A percentile compares a stretch with the other conserved stretches of the same genome.
These are phyloP conservation scores for Fusarium ambrosium DNA, from an alignment of 2,329 filamentous ascomycete species.

Conservation along the genomic window DNA sequence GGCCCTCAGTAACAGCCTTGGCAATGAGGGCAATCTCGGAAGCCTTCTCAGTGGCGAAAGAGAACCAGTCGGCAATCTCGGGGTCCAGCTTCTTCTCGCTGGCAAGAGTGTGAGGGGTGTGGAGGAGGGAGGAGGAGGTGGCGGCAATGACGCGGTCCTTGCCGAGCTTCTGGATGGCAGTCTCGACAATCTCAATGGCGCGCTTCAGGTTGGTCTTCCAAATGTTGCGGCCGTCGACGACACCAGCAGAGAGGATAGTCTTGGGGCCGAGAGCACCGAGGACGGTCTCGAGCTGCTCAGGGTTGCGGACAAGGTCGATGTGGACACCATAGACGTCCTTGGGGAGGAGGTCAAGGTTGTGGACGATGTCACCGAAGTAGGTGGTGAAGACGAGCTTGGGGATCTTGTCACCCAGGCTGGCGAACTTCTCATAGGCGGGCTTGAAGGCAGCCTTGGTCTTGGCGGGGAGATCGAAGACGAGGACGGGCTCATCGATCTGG, in stretches of 20 bases:
- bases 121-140: slow-evolving; percentile 96
- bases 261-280: slow-evolving; percentile 85
- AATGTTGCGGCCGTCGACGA: slow-evolving; percentile 99
- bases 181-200: slow-evolving; percentile 91
- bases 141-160: slow-evolving; percentile 98
- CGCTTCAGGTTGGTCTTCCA: slow-evolving; percentile 99
- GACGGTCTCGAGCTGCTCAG: slow-evolving; percentile 94
- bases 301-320: slow-evolving; percentile 97
- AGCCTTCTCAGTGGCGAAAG: slow-evolving; percentile 96
- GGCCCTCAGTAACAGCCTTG: slow-evolving; percentile 95
- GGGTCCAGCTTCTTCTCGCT: slow-evolving; percentile 98
- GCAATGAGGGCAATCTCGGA: slow-evolving; percentile 91
- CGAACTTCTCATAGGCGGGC: slow-evolving; percentile 93
- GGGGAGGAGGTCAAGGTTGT: slow-evolving; percentile 95
- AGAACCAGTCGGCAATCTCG: slow-evolving; percentile 98
- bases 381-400: slow-evolving; percentile 93
- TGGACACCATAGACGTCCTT: slow-evolving; percentile 87
- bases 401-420: slow-evolving; percentile 80
- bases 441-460: slow-evolving; percentile 98
- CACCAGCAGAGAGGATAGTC: slow-evolving; percentile 93
- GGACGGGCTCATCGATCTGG: slow-evolving; percentile 97
- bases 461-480: slow-evolving; percentile 91
- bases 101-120: slow-evolving; percentile 97
- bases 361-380: slow-evolving; percentile 99
- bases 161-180: slow-evolving; percentile 92